A percentile compares a stretch with the other conserved stretches of the same genome.
These are phyloP conservation scores for Hymenoscyphus infarciens DNA, from an alignment of 2,329 filamentous ascomycete species.

Conservation along the genomic window DNA sequence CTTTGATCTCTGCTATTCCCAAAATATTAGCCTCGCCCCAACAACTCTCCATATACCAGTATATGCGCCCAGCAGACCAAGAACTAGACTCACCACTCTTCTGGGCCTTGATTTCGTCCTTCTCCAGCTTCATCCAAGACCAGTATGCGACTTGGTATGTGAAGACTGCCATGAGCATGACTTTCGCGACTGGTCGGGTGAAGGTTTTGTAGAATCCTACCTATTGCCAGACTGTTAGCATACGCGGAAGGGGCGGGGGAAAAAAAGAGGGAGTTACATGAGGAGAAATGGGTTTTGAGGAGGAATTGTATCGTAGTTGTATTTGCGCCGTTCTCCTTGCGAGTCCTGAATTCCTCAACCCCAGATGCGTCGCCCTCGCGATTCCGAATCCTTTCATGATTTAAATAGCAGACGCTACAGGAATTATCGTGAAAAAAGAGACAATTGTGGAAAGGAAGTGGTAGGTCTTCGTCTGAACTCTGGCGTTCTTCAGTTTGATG, in stretches of 20 bases:
- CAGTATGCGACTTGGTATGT: slow-evolving; percentile 77
- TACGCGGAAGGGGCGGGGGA: slow-evolving; percentile 19
- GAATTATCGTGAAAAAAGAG: not conserved
- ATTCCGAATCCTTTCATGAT: not conserved
- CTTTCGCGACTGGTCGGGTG: slow-evolving; percentile 68
- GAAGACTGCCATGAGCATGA: slow-evolving; percentile 69
- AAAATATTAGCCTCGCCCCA: not conserved
- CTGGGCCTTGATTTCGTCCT: slow-evolving; percentile 61
- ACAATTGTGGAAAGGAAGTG: not conserved
- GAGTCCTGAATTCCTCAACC: not conserved
- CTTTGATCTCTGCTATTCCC: slow-evolving; percentile 11
- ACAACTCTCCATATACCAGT: too few relatives aligned
- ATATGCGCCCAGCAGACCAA: too few relatives aligned
- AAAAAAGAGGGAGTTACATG: slow-evolving; percentile 2
- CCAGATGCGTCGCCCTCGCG: not conserved
- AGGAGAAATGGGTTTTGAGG: slow-evolving; percentile 8
- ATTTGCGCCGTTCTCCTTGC: not conserved
- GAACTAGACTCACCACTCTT: slow-evolving; percentile 47
- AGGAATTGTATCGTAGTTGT: slow-evolving; percentile 9
- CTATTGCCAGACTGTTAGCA: slow-evolving; percentile 37
- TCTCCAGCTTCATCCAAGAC: slow-evolving; percentile 70
- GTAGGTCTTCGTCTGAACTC: not conserved
- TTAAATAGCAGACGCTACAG: not conserved
- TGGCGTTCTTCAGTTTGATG: not conserved
- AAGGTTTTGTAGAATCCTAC: slow-evolving; percentile 72